A percentile compares a stretch with the other conserved stretches of the same genome.
Conservation (phyloP, 2,329 filamentous ascomycete genomes). For the Colletotrichum lentis region DNA sequence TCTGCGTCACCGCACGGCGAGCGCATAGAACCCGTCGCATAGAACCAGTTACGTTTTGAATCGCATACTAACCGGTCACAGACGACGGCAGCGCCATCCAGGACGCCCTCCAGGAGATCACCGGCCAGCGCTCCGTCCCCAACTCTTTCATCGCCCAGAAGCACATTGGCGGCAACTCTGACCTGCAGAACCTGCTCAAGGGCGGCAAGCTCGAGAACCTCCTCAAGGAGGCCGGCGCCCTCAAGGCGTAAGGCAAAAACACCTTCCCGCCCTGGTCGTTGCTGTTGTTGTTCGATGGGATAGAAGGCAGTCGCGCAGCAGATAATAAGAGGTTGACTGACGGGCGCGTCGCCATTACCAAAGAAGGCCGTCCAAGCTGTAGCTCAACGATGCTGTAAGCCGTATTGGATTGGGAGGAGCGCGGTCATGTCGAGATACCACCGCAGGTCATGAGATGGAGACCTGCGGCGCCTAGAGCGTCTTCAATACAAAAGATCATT, state of each 20-base stretch:
- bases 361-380: constrained; percentile 24
- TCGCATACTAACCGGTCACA: constrained; percentile 49
- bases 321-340: constrained; percentile 17
- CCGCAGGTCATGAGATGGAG: not conserved
- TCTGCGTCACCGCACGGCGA: not conserved
- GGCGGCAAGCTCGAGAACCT: constrained; percentile 52
- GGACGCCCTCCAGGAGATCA: constrained; percentile 80
- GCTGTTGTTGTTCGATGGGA: not conserved
- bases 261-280: not conserved
- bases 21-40: no score
- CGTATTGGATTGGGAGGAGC: not conserved
- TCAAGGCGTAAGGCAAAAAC: constrained; percentile 50
- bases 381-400: constrained; percentile 2
- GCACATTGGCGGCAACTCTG: constrained; percentile 97
- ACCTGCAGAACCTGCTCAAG: constrained; percentile 70
- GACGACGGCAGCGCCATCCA: constrained; percentile 87
- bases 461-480: not conserved
- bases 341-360: not conserved
- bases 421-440: constrained; percentile 21
- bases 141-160: constrained; percentile 92
- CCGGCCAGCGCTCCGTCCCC: constrained; percentile 86
- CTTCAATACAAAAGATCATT: not conserved
- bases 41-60: no score
- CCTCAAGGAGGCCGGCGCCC: constrained; percentile 54
- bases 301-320: not conserved